Evolutionary conservation across 768 basidiomycete genomes (phyloP), one percentile per base, ranked within the genome.

Genomic region (Royoungia palumana): DNA sequence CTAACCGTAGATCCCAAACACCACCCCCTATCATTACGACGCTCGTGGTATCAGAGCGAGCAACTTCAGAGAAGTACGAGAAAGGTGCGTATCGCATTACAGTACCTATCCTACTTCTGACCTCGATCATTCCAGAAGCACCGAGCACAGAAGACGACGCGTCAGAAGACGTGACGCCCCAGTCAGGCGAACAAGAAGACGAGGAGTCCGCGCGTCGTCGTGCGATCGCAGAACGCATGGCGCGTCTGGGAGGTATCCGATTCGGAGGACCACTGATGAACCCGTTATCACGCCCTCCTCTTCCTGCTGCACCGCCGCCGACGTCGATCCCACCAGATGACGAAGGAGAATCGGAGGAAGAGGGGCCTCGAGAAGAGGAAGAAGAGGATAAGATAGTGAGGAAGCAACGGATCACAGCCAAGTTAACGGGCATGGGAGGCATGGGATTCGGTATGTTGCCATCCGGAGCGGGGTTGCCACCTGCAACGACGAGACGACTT

Each of bases 221-320:
- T 25, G 87, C 87, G 2, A 89, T 96, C 32, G 91, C 93, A 1
- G 92, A 95, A 49, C 79, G 94, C n/a, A 94, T 96, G 93, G 93
- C 93, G 1, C 90, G 83, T 60, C 74, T 96, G 0, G 91, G 94
- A 14, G 90, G 89, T 4, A 84, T 95, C 62, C 81, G 79, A 53
- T 87, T 94, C 55, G 90, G 90, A 1, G 82, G 77, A 37, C 85
- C 85, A 1, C 52, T 59, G 10, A 66, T 64, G 58, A 62, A 60
- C 36, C 72, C 75, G 16, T 61, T 65, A 46, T 57, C 56, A 47
- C 69, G 66, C 35, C 72, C 73, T 2, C 65, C 72, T 16, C 67
- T 70, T 5, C 72, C 72, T 2, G 55, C 66, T 0, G 66, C 67
- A 0, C 75, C 71, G 1, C 67, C 66, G 3, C 72, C 69, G 6